Evolutionary conservation across 2,329 filamentous ascomycete genomes (phyloP).

Genomic region (Sporothrix schenckii): DNA sequence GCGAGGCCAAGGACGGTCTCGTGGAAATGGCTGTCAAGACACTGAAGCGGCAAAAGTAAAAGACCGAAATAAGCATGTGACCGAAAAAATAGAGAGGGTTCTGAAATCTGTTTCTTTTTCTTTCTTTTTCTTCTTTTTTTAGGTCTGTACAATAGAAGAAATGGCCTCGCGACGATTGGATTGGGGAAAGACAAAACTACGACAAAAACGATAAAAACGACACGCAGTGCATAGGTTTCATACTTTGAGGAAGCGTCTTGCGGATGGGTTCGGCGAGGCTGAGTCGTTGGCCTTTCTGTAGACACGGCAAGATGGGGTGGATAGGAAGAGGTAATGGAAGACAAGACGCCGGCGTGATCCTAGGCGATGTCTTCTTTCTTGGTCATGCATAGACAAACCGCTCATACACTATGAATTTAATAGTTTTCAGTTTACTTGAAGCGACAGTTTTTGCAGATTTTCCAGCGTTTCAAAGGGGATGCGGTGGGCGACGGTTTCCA

Average conservation of each 20-base stretch:
- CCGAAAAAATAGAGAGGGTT: background rate
- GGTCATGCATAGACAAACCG: constrained; percentile 15
- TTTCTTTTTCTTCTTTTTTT: too few species aligned
- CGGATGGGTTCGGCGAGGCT: too few species aligned
- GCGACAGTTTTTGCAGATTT: too few species aligned
- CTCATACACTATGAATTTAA: constrained; percentile 23
- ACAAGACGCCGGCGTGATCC: background rate
- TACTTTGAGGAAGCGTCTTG: background rate
- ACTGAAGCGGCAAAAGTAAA: constrained; percentile 79
- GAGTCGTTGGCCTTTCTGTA: background rate
- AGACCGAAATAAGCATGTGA: background rate
- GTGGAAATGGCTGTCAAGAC: constrained; percentile 94
- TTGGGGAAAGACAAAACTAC: background rate
- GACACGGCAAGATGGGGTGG: background rate
- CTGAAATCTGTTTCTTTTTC: background rate
- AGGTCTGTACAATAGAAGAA: constrained; percentile 22
- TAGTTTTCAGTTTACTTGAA: background rate
- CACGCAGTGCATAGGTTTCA: background rate
- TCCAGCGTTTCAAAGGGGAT: background rate
- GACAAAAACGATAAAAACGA: constrained; percentile 13
- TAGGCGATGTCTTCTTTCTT: background rate
- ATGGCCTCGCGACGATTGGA: background rate
- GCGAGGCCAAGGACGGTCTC: constrained; percentile 88
- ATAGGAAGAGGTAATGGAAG: background rate
- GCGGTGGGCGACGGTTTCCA: too few species aligned